Percentiles rank a stretch among this genome's conserved stretches.
These are phyloP conservation scores for Starmerella lactis-condensi DNA, from an alignment of 805 yeast genomes.

Conservation along the genomic window DNA sequence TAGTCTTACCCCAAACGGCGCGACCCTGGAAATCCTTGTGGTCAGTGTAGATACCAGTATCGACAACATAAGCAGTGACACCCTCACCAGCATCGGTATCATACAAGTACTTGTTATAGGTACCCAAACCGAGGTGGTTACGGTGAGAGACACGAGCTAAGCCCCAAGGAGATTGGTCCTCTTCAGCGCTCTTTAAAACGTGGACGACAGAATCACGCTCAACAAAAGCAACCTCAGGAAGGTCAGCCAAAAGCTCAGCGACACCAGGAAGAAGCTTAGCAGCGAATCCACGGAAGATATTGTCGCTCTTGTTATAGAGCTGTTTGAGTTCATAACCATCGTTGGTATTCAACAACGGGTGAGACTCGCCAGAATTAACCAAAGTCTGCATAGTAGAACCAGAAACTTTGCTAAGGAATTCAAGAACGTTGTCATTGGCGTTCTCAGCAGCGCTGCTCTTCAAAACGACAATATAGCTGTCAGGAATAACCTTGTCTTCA, in stretches of 20 bases:
- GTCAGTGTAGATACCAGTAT: slow-evolving; percentile 35
- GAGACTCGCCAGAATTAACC: slow-evolving; percentile 26
- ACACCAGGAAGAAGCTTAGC: slow-evolving; percentile 67
- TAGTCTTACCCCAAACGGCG: slow-evolving; percentile 37
- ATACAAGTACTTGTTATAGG: slow-evolving; percentile 42
- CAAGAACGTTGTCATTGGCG: slow-evolving; percentile 44
- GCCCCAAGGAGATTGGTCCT: slow-evolving; percentile 60
- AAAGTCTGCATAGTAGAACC: slow-evolving; percentile 14
- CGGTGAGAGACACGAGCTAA: slow-evolving; percentile 54
- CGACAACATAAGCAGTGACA: slow-evolving; percentile 33
- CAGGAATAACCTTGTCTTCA: slow-evolving; percentile 16
- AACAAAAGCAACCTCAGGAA: slow-evolving; percentile 36
- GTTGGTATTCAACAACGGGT: slow-evolving; percentile 15
- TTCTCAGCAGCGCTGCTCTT: slow-evolving; percentile 42
- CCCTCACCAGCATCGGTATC: slow-evolving; percentile 32
- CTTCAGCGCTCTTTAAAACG: slow-evolving; percentile 31
- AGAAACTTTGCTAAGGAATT: slow-evolving; percentile 34
- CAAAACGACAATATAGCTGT: slow-evolving; percentile 60
- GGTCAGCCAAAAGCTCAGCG: slow-evolving; percentile 51
- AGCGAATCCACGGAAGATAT: slow-evolving; percentile 51
- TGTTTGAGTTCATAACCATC: slow-evolving; percentile 17
- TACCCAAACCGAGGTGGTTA: slow-evolving; percentile 37
- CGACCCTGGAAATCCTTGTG: slow-evolving; percentile 40
- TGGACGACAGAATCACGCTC: slow-evolving; percentile 41
- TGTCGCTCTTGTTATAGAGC: slow-evolving; percentile 29